These are phyloP conservation scores for Geranium rotundifolium DNA, from an alignment of 345 rosid species.

Conservation along the genomic window DNA sequence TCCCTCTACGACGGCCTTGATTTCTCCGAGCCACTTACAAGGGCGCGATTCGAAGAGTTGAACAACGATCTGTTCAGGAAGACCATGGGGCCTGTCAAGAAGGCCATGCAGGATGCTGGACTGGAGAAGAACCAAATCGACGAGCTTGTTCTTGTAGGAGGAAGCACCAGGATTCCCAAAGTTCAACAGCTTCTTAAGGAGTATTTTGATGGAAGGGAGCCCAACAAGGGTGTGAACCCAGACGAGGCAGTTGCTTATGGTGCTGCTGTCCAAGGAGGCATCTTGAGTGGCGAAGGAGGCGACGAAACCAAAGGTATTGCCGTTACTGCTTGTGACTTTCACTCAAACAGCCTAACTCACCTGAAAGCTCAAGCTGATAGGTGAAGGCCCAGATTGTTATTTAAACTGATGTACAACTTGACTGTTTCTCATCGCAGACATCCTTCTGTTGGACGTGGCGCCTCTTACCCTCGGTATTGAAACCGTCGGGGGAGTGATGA, in stretches of 20 bases:
- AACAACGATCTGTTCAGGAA: too few relatives aligned
- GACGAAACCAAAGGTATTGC: conserved; percentile 94
- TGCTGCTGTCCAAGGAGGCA: conserved; percentile 99
- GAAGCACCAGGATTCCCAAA: conserved; percentile 97
- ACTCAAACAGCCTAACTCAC: too few relatives aligned
- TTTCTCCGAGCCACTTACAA: too few relatives aligned
- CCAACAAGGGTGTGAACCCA: conserved; percentile 98
- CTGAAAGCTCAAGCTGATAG: too few relatives aligned
- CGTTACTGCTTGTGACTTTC: too few relatives aligned
- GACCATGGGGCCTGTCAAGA: too few relatives aligned
- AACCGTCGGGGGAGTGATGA: too few relatives aligned
- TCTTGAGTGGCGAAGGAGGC: conserved; percentile 98
- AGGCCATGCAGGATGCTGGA: conserved; percentile 98
- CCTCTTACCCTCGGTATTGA: conserved; percentile 22
- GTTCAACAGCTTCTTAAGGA: conserved; percentile 97
- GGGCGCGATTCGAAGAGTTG: too few relatives aligned
- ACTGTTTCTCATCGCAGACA: conserved; percentile 2
- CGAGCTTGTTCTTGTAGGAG: conserved; percentile 97
- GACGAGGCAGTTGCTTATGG: conserved; percentile 98
- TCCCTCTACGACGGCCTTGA: too few relatives aligned
- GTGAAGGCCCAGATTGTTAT: too few relatives aligned
- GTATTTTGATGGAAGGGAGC: conserved; percentile 94
- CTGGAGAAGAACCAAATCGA: conserved; percentile 81
- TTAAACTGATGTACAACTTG: too few relatives aligned
- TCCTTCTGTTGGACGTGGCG: conserved; percentile 18